Conservation (phyloP, 1,284 basidiomycete genomes). For the Naganishia liquefaciens region DNA sequence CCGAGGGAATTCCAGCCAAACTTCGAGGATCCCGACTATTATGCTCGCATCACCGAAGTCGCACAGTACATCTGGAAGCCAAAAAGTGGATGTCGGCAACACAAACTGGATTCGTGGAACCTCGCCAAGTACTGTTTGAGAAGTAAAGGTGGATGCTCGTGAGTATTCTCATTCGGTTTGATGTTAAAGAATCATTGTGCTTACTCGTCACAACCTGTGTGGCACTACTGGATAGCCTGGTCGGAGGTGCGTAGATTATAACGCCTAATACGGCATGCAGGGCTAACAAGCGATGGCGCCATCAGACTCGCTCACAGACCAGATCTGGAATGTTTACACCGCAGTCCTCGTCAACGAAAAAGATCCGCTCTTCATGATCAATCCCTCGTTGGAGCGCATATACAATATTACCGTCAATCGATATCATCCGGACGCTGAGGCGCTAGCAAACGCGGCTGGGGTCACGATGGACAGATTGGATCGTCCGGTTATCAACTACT, state of each 20-base stretch:
- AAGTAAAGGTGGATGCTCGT: conserved; percentile 24
- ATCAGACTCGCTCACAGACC: conserved; percentile 17
- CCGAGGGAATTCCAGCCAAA: not conserved
- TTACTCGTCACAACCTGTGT: too few relatives aligned
- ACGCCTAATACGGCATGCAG: not conserved
- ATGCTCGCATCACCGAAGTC: conserved; percentile 7
- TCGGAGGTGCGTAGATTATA: conserved; percentile 18
- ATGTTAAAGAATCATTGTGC: too few relatives aligned
- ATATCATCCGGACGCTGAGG: not conserved
- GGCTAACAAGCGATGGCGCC: not conserved
- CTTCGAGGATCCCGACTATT: conserved; percentile 6
- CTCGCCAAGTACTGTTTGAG: conserved; percentile 24
- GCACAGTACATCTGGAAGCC: conserved; percentile 26
- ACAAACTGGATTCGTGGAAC: conserved; percentile 11
- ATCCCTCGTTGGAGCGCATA: not conserved
- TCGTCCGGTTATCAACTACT: conserved; percentile 17
- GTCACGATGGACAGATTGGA: conserved; percentile 7
- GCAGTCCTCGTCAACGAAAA: conserved; percentile 4
- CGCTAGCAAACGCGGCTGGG: conserved; percentile 13
- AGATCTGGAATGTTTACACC: conserved; percentile 3
- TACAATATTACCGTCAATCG: conserved; percentile 16
- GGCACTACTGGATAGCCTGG: conserved; percentile 3
- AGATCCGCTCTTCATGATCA: not conserved
- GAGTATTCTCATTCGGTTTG: not conserved
- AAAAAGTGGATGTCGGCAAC: conserved; percentile 8